These are phyloP conservation scores for Pleurotus citrinopileatus DNA, from an alignment of 768 basidiomycete species.

Conservation along the genomic window DNA sequence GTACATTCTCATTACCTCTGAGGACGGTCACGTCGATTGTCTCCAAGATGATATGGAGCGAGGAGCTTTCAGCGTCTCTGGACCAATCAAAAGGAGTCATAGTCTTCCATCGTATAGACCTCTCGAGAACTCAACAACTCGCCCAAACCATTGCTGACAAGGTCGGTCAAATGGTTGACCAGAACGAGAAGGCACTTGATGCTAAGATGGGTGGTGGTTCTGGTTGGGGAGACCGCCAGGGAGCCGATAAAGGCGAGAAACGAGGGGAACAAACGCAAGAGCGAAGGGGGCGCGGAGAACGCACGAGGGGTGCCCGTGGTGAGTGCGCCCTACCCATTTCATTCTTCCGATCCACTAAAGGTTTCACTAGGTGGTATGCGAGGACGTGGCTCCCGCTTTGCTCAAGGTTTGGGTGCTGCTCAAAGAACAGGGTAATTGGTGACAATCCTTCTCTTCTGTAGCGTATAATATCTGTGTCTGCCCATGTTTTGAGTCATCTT, in stretches of 20 bases:
- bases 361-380: constrained; percentile 47
- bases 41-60: constrained; percentile 98
- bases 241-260: constrained; percentile 74
- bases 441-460: not conserved
- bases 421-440: constrained; percentile 26
- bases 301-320: constrained; percentile 64
- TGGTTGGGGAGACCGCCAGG: constrained; percentile 65
- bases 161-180: constrained; percentile 80
- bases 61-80: constrained; percentile 89
- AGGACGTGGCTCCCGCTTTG: constrained; percentile 78
- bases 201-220: constrained; percentile 69
- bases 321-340: constrained; percentile 17
- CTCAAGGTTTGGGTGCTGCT: constrained; percentile 77
- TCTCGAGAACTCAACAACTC: constrained; percentile 86
- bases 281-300: constrained; percentile 71
- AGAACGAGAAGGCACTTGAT: constrained; percentile 89
- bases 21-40: constrained; percentile 87
- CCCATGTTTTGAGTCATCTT: too few relatives aligned
- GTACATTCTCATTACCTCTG: constrained; percentile 82
- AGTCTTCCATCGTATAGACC: constrained; percentile 90
- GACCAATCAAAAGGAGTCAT: constrained; percentile 90
- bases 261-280: constrained; percentile 78
- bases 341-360: not conserved
- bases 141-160: constrained; percentile 88
- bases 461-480: too few relatives aligned